These are phyloP conservation scores for Quillaja saponaria DNA, from an alignment of 306 rosid species.

Conservation along the genomic window DNA sequence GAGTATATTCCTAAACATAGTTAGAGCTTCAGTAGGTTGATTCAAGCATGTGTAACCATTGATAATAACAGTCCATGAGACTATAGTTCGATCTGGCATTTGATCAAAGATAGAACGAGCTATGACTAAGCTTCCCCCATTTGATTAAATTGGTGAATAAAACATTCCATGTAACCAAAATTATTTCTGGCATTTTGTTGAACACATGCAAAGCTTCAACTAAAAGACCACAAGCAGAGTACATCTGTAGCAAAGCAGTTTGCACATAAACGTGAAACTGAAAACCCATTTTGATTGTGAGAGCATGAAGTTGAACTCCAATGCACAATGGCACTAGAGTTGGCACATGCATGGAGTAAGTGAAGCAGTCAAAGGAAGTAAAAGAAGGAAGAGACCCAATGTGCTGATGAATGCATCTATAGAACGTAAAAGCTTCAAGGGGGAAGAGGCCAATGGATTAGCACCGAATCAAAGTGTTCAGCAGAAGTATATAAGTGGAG, in stretches of 20 bases:
- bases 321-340: constrained; percentile 10
- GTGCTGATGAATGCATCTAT: background rate
- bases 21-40: constrained; percentile 49
- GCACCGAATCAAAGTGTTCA: constrained; percentile 53
- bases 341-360: constrained; percentile 56
- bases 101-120: constrained; percentile 52
- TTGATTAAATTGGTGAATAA: constrained; percentile 54
- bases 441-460: constrained; percentile 43
- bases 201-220: constrained; percentile 51
- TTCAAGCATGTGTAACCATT: constrained; percentile 54
- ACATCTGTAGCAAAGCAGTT: constrained; percentile 56
- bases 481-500: constrained; percentile 38
- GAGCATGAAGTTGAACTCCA: constrained; percentile 60
- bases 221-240: constrained; percentile 46
- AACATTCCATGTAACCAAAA: constrained; percentile 68
- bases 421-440: constrained; percentile 48
- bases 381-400: background rate
- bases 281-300: constrained; percentile 60
- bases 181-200: constrained; percentile 53
- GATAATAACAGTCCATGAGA: constrained; percentile 71
- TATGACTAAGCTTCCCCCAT: constrained; percentile 55
- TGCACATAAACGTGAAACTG: constrained; percentile 59
- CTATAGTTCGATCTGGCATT: constrained; percentile 59
- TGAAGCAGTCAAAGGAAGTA: constrained; percentile 52
- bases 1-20: constrained; percentile 58